phyloP scores from a whole-genome alignment of 179 eudicot genomes.

The Beta corolliflora region DNA sequence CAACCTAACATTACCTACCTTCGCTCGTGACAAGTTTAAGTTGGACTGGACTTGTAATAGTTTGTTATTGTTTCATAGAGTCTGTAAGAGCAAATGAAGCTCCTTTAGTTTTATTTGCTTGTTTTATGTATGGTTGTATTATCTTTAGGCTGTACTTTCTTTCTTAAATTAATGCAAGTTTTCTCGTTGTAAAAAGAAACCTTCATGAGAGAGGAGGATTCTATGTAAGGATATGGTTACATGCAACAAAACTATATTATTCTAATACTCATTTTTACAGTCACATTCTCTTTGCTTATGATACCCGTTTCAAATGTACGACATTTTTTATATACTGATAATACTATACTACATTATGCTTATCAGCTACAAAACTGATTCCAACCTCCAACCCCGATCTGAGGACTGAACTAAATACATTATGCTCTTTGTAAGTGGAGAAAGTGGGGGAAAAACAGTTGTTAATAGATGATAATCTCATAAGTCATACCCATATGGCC shows the following conservation, averaged over 20 bases:
- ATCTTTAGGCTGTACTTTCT: no score
- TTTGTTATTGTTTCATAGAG: no score
- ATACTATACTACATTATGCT: neutral
- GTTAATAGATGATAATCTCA: neutral
- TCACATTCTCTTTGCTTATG: no score
- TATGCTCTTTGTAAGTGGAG: neutral
- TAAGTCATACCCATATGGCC: conserved; percentile 33
- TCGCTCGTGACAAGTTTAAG: no score
- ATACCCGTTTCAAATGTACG: no score
- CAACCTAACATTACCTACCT: no score
- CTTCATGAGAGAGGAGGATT: neutral
- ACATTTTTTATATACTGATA: neutral
- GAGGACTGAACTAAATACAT: conserved; percentile 2
- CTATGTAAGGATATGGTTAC: neutral
- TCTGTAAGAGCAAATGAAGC: no score
- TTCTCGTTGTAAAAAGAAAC: neutral
- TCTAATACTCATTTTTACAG: no score
- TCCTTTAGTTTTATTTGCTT: no score
- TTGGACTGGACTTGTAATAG: no score
- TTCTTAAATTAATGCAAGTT: no score
- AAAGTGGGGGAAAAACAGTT: neutral
- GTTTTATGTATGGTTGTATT: no score
- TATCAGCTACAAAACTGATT: neutral
- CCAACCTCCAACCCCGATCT: neutral
- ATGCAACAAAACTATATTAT: neutral